Evolutionary conservation across 768 basidiomycete genomes (phyloP), one percentile per base, ranked within the genome.

Genomic region (Mycena metata): DNA sequence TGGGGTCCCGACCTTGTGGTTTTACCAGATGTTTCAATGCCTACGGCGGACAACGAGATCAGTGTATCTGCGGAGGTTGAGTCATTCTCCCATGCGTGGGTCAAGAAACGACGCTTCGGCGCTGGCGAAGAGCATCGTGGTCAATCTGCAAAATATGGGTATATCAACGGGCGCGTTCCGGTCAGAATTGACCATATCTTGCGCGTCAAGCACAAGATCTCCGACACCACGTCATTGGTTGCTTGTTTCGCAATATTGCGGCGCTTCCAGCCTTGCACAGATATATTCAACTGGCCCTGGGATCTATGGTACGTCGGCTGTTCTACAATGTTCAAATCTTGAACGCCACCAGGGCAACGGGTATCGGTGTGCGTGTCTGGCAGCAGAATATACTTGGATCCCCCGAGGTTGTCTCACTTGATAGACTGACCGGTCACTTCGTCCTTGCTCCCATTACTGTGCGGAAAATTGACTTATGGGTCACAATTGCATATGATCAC

Each of bases 101-200:
- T 60, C 33, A 30, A 60, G 35, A 52, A 50, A n/a, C 56, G 33
- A 23, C 56, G 55, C 21, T 72, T 70, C 56, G 70, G 70, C 21
- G 60, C 70, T 33, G 51, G 52, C 47, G 52, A 35, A 13, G 21
- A 60, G n/a, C 41, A 43, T 21, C 70, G 63, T 16, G 70, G 70
- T 16, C 41, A 35, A 23, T 41, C 41, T 9, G 36, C 56, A 33
- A 24, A 52, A 23, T 72, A 62, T 56, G 70, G 33, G 8, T 72
- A 72, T 46, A 59, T 72, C 36, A 51, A 72, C 43, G 26, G 33
- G 45, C 69, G 64, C 13, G 39, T 58, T 23, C 70, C 69, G 19
- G 70, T 72, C 45, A 33, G 52, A 26, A 72, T 72, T 56, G 36
- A 56, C 17, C 65, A 71, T 46, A 60, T 72, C n/a, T 69, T 72